Evolutionary conservation across 345 rosid species (phyloP), one percentile per base, ranked within the genome.

Genomic region (Cardamine resedifolia): DNA sequence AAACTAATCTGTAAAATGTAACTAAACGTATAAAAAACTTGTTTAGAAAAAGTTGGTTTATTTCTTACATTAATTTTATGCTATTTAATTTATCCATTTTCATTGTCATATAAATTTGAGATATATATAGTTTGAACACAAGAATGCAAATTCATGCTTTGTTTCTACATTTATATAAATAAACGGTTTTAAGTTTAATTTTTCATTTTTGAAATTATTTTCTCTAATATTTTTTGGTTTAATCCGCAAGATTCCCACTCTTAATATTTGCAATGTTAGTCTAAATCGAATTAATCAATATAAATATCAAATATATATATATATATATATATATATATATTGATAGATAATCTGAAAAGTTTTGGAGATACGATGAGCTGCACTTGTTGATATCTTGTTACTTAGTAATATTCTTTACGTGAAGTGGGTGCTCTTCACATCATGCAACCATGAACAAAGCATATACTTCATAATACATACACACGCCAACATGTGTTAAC

Each of bases 351-450:
- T 64, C 39, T 23, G 28, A 64, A 23, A 30, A 56, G 58, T 68
- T 48, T 26, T 45, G 75, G 33, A 69, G 71, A 76, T 55, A 70
- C 59, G 71, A 76, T 76, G 64, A 69, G 70, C 74, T 61, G 74
- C 78, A 68, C 51, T 75, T 68, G 78, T 10, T 60, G 58, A 68
- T 76, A 21, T 51, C 31, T 68, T 61, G 64, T 20, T 75, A 75
- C 71, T 68, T 34, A 7, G 52, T 11, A 27, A 69, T 76, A 69
- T 76, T 62, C 79, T 69, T 76, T 52, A 69, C 79, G 70, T 76
- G 79, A 56, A 63, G 53, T 68, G 71, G 71, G 58, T 76, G 79
- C 60, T 69, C 76, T 76, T 76, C 79, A 70, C 79, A 76, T 76
- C 72, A 76, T 76, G 71, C 76, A 56, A 44, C 61, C 67, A 41